Conservation (phyloP, 768 basidiomycete species). For the Lactarius hengduanensis region DNA sequence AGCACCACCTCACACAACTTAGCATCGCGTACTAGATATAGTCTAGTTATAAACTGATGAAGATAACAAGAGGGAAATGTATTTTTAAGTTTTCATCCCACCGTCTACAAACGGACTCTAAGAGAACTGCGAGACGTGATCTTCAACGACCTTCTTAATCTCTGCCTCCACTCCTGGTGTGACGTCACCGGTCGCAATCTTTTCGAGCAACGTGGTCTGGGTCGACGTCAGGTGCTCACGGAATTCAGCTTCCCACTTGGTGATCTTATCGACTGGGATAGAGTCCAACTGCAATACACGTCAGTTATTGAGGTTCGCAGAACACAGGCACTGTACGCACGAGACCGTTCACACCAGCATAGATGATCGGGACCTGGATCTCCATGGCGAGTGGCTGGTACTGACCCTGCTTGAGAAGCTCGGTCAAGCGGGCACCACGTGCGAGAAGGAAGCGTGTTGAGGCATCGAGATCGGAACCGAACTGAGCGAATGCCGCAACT, state of each 20-base stretch:
- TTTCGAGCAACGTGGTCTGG: slow-evolving; percentile 73
- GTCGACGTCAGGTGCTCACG: slow-evolving; percentile 78
- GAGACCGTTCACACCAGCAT: slow-evolving; percentile 99
- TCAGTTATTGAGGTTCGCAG: neutral
- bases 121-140: slow-evolving; percentile 80
- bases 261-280: slow-evolving; percentile 93
- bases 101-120: slow-evolving; percentile 32
- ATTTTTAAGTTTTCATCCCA: slow-evolving; percentile 20
- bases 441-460: slow-evolving; percentile 97
- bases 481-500: slow-evolving; percentile 98
- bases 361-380: slow-evolving; percentile 97
- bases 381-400: slow-evolving; percentile 94
- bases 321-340: slow-evolving; percentile 45
- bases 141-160: slow-evolving; percentile 94
- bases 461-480: slow-evolving; percentile 99
- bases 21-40: too few species aligned
- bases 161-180: slow-evolving; percentile 88
- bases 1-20: neutral
- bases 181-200: slow-evolving; percentile 81
- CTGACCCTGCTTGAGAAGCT: slow-evolving; percentile 97
- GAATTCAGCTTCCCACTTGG: slow-evolving; percentile 91
- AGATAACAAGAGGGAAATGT: slow-evolving; percentile 17
- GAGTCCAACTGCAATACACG: slow-evolving; percentile 67
- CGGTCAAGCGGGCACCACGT: slow-evolving; percentile 97
- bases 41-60: slow-evolving; percentile 21